Percentiles rank a stretch among this genome's conserved stretches.
These are phyloP conservation scores for Lasiodiplodia sp. DNA, from an alignment of 2,329 filamentous ascomycete species.

Conservation along the genomic window DNA sequence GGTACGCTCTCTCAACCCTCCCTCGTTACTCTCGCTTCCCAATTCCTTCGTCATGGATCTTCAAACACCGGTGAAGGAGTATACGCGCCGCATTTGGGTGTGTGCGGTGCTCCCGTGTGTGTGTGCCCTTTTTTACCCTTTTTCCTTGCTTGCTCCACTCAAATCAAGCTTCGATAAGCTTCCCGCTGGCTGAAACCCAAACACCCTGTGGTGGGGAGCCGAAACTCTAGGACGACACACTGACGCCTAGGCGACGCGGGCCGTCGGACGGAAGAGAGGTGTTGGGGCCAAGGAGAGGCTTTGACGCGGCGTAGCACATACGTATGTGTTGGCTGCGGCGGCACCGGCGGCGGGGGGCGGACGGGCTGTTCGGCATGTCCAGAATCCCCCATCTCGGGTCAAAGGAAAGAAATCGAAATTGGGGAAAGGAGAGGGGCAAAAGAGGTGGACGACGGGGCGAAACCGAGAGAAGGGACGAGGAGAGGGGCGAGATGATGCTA, in stretches of 20 bases:
- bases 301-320: too few relatives aligned
- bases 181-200: neutral
- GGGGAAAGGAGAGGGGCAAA: neutral
- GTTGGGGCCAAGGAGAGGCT: neutral
- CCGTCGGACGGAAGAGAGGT: neutral
- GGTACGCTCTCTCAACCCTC: neutral
- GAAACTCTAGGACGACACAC: neutral
- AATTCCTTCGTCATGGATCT: neutral
- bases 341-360: neutral
- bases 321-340: neutral
- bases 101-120: neutral
- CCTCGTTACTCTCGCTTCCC: neutral
- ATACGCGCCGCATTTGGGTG: neutral
- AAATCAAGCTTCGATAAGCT: neutral
- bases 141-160: too few relatives aligned
- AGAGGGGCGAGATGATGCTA: neutral
- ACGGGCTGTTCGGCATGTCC: neutral
- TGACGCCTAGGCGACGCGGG: neutral
- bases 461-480: neutral
- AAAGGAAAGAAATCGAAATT: neutral
- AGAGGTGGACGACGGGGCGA: neutral
- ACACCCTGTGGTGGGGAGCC: too few relatives aligned
- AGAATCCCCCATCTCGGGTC: neutral
- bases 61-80: neutral
- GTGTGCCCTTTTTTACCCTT: too few relatives aligned